Evolutionary conservation across 805 yeast genomes (phyloP).

Genomic region (Zygoascus flipseniorum): DNA sequence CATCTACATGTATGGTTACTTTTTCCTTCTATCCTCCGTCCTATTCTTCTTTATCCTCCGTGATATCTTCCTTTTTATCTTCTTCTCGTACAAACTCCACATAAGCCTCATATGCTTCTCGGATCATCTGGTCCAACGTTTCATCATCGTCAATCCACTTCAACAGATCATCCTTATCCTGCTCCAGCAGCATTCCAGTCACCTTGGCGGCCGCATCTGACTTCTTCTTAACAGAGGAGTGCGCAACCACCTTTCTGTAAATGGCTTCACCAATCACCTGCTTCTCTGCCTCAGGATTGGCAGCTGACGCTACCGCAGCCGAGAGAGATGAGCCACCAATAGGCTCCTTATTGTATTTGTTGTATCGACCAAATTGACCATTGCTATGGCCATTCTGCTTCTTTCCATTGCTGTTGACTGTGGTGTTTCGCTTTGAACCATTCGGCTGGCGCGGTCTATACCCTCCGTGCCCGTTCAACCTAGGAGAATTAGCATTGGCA

Average conservation of each 20-base stretch:
- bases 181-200: constrained; percentile 87
- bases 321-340: constrained; percentile 30
- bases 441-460: not conserved
- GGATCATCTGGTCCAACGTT: constrained; percentile 73
- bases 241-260: constrained; percentile 74
- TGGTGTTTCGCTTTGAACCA: not conserved
- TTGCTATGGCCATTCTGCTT: constrained; percentile 6
- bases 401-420: constrained; percentile 2
- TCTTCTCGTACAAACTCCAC: constrained; percentile 48
- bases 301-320: constrained; percentile 32
- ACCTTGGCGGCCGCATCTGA: constrained; percentile 85
- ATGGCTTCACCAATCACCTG: constrained; percentile 73
- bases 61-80: not conserved
- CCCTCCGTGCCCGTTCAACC: not conserved
- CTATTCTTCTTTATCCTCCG: not conserved
- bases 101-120: constrained; percentile 86
- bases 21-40: not conserved
- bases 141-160: constrained; percentile 79
- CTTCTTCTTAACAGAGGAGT: constrained; percentile 69
- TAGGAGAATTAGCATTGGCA: not conserved
- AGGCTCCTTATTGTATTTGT: constrained; percentile 2
- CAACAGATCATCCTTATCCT: constrained; percentile 77
- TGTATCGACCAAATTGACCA: constrained; percentile 4
- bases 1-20: not conserved
- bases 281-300: constrained; percentile 35